These are phyloP conservation scores for Alternaria triticina DNA, from an alignment of 2,329 filamentous ascomycete genomes.

Conservation along the genomic window DNA sequence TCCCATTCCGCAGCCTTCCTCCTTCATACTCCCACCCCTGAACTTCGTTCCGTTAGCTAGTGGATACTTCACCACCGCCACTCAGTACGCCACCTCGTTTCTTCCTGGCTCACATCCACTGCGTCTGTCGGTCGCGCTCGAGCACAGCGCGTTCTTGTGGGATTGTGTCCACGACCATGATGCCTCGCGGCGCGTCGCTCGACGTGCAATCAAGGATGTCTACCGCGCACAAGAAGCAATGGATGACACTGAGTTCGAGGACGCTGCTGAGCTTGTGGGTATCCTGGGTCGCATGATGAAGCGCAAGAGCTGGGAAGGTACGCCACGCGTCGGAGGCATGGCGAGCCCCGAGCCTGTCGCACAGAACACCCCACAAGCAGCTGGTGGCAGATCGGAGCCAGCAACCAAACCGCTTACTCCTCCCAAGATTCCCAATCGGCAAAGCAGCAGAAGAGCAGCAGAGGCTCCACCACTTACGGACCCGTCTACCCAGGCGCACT, in stretches of 20 bases:
- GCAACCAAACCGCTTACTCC: constrained; percentile 12
- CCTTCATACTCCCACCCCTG: constrained; percentile 78
- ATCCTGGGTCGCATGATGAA: constrained; percentile 89
- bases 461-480: constrained; percentile 34
- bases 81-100: constrained; percentile 73
- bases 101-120: constrained; percentile 90
- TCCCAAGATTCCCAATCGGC: constrained; percentile 25
- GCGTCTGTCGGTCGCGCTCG: constrained; percentile 86
- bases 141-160: constrained; percentile 91
- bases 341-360: constrained; percentile 37
- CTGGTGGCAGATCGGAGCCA: constrained; percentile 11
- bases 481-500: constrained; percentile 24
- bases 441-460: constrained; percentile 30
- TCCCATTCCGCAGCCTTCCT: constrained; percentile 57
- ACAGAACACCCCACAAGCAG: constrained; percentile 21
- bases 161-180: constrained; percentile 87
- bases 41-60: constrained; percentile 86
- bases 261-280: constrained; percentile 86
- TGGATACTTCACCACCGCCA: constrained; percentile 79
- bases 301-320: constrained; percentile 56
- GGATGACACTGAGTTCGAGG: constrained; percentile 93
- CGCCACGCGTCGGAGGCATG: constrained; percentile 41
- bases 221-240: constrained; percentile 91
- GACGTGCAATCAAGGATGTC: constrained; percentile 84
- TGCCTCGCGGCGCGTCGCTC: constrained; percentile 76